Conservation (phyloP, 2,329 filamentous ascomycete genomes). For the Pseudogymnoascus sp. region DNA sequence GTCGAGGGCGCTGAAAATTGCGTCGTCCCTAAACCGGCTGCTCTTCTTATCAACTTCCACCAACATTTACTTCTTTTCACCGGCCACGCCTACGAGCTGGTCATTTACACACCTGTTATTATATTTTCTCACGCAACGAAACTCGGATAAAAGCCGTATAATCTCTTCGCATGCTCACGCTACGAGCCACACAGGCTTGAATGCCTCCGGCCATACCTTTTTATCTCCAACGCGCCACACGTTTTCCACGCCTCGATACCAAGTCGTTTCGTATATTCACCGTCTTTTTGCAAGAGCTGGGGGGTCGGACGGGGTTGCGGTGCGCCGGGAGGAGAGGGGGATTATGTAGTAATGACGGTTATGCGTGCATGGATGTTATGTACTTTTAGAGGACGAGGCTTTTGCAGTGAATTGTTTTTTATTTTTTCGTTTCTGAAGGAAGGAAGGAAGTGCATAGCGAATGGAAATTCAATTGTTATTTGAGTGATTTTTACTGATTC, state of each 20-base stretch:
- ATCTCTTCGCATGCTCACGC: not conserved
- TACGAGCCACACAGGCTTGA: not conserved
- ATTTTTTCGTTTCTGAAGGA: not conserved
- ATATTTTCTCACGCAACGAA: not conserved
- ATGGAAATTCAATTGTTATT: not conserved
- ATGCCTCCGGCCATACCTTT: not conserved
- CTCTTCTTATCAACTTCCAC: not conserved
- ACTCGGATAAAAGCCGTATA: slow-evolving; percentile 9
- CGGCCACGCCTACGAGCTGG: not conserved
- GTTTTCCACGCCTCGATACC: slow-evolving; percentile 10
- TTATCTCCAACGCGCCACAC: slow-evolving; percentile 6
- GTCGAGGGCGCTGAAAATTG: slow-evolving; percentile 6
- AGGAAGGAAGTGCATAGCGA: not conserved
- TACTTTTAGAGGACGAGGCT: slow-evolving; percentile 4
- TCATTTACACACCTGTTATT: slow-evolving; percentile 9
- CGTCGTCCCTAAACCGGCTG: not conserved
- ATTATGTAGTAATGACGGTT: slow-evolving; percentile 3
- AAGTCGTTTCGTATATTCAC: slow-evolving; percentile 8
- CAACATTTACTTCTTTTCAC: not conserved
- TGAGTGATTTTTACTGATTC: not conserved
- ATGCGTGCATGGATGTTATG: slow-evolving; percentile 6
- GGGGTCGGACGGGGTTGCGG: not conserved
- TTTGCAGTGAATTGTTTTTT: not conserved
- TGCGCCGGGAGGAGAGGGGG: not conserved
- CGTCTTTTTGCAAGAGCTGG: slow-evolving; percentile 9